Evolutionary conservation across 2,329 filamentous ascomycete genomes (phyloP), one percentile per base, ranked within the genome.

Genomic region (Tolypocladium cylindrosporum): DNA sequence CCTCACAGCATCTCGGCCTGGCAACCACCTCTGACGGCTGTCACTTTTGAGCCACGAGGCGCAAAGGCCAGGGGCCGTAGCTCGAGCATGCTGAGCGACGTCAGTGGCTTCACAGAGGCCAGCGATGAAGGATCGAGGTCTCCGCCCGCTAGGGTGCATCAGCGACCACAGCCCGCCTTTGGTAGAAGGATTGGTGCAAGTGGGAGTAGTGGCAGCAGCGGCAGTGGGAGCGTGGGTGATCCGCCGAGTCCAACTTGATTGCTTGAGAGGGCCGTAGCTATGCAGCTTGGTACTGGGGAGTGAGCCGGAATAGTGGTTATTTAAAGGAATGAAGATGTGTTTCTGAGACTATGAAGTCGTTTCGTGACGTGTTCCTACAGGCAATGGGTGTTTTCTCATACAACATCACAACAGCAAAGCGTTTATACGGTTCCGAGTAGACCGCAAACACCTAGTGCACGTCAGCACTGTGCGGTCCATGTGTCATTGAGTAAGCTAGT

Each of bases 101-200:
- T 87, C 3, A 86, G 83, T n/a, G 83, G 84, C 24, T 85, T 87
- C 64, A 87, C 84, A 9, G 82, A 86, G 70, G 83, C 79, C 19
- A 85, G 80, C 63, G 76, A 75, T 54, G 81, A 79, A 51, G 81
- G 80, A 27, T 60, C 66, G n/a, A 61, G 60, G 37, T 69, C 68
- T 16, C 63, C 66, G 16, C 59, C 65, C 9, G 45, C 45, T 24
- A 37, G 53, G 36, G 16, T 21, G 14, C 57, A 37, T 10, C 55
- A 37, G 40, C 55, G 55, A 21, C 59, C 57, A 36, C 61, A 54
- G 39, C 56, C 51, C 13, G 34, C 58, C 34, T 14, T 54, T 42
- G 45, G 50, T n/a, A 51, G 59, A 42, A 55, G 63, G 24, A 63
- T 68, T 55, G 64, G 62, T 40, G 66, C 64, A 54, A 67, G 63